Percentiles rank a stretch among this genome's conserved stretches.
Conservation (phyloP, 805 yeast species). For the Metschnikowia lachancei region DNA sequence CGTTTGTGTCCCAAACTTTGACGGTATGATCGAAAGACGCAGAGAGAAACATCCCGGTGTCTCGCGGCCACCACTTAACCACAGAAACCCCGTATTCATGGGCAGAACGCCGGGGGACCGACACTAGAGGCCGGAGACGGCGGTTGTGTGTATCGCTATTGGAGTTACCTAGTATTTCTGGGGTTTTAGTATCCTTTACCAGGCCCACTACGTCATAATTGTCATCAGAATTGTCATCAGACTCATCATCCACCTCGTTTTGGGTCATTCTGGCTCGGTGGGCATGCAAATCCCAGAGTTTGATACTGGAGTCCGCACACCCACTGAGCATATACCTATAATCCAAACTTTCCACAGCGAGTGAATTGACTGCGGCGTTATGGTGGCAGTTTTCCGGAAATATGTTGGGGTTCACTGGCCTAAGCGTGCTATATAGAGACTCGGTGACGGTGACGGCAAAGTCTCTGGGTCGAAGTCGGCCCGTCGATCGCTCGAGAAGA, state of each 20-base stretch:
- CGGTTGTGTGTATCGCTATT: neutral
- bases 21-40: constrained; percentile 77
- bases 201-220: neutral
- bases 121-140: constrained; percentile 25
- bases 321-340: constrained; percentile 60
- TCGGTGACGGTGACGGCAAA: constrained; percentile 38
- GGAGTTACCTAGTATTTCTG: constrained; percentile 13
- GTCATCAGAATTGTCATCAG: neutral
- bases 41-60: constrained; percentile 80
- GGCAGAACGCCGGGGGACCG: constrained; percentile 37
- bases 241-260: neutral
- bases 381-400: constrained; percentile 46
- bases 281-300: constrained; percentile 58
- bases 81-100: constrained; percentile 75
- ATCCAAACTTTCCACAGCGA: constrained; percentile 52
- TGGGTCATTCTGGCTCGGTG: neutral
- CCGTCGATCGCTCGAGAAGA: constrained; percentile 33
- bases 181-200: neutral
- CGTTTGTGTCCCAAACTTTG: constrained; percentile 77
- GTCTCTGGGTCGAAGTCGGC: constrained; percentile 29
- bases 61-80: constrained; percentile 85
- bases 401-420: constrained; percentile 24
- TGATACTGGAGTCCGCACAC: constrained; percentile 66
- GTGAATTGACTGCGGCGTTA: constrained; percentile 55
- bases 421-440: constrained; percentile 31